Evolutionary conservation across 2,329 filamentous ascomycete genomes (phyloP).

Genomic region (Monosporascus sp.): DNA sequence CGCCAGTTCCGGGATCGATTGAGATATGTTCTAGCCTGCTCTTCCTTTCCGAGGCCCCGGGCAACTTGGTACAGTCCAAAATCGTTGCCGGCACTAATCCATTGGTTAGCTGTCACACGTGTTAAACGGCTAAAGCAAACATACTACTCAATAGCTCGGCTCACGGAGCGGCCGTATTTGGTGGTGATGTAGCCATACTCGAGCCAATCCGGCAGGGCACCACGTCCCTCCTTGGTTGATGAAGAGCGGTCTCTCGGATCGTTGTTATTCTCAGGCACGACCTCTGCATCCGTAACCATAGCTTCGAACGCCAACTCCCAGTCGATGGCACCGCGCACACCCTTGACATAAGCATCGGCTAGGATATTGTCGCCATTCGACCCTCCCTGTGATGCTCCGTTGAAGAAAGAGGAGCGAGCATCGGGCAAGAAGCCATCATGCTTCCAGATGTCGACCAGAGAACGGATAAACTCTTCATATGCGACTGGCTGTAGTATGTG

Average conservation of each 20-base stretch:
- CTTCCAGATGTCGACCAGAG: slow-evolving; percentile 63
- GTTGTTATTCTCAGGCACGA: slow-evolving; percentile 52
- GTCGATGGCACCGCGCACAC: slow-evolving; percentile 55
- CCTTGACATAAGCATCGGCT: slow-evolving; percentile 67
- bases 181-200: slow-evolving; percentile 60
- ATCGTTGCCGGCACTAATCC: slow-evolving; percentile 52
- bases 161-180: slow-evolving; percentile 54
- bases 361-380: slow-evolving; percentile 68
- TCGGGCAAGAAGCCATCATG: slow-evolving; percentile 61
- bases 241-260: slow-evolving; percentile 52
- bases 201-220: slow-evolving; percentile 65
- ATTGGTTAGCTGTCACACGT: not conserved
- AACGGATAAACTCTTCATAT: slow-evolving; percentile 61
- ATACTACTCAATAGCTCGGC: slow-evolving; percentile 60
- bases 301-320: slow-evolving; percentile 59
- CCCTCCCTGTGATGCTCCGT: slow-evolving; percentile 64
- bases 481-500: slow-evolving; percentile 58
- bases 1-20: slow-evolving; percentile 62
- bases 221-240: slow-evolving; percentile 62
- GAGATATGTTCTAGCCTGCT: slow-evolving; percentile 54
- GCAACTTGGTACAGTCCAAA: slow-evolving; percentile 64
- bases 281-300: slow-evolving; percentile 64
- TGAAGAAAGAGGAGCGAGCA: slow-evolving; percentile 62
- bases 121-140: slow-evolving; percentile 1
- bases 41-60: slow-evolving; percentile 42